These are phyloP conservation scores for Jamesozyma hellenica DNA, from an alignment of 805 yeast genomes.

Conservation along the genomic window DNA sequence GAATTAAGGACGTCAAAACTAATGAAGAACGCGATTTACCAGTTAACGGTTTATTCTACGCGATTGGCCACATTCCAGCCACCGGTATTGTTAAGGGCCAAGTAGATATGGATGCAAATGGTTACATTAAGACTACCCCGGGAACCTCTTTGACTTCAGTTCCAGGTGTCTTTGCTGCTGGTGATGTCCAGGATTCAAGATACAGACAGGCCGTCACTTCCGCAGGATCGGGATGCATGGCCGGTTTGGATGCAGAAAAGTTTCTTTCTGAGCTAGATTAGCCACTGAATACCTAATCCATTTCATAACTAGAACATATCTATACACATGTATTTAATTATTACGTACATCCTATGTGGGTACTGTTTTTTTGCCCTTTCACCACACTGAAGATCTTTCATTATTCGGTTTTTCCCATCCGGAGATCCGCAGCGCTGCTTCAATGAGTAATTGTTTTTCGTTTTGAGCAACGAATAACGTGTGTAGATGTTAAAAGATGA, in stretches of 20 bases:
- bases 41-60: slow-evolving; percentile 91
- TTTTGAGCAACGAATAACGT: too few species aligned
- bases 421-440: too few species aligned
- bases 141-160: slow-evolving; percentile 82
- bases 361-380: background rate
- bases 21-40: slow-evolving; percentile 57
- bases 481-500: too few species aligned
- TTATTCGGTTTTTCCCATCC: too few species aligned
- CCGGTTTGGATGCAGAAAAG: slow-evolving; percentile 91
- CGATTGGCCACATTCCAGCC: slow-evolving; percentile 96
- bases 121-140: slow-evolving; percentile 82
- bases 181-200: slow-evolving; percentile 94
- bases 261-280: slow-evolving; percentile 53
- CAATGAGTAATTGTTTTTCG: too few species aligned
- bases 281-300: background rate
- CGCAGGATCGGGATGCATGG: slow-evolving; percentile 99
- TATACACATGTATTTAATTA: too few species aligned
- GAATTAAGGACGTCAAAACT: slow-evolving; percentile 62
- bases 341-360: too few species aligned
- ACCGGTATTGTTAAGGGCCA: slow-evolving; percentile 71
- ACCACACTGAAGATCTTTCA: background rate
- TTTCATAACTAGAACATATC: background rate
- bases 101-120: slow-evolving; percentile 74
- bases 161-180: slow-evolving; percentile 93
- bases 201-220: slow-evolving; percentile 99